Conservation (phyloP, 2,329 filamentous ascomycete species). For the Achaetomium macrosporum region DNA sequence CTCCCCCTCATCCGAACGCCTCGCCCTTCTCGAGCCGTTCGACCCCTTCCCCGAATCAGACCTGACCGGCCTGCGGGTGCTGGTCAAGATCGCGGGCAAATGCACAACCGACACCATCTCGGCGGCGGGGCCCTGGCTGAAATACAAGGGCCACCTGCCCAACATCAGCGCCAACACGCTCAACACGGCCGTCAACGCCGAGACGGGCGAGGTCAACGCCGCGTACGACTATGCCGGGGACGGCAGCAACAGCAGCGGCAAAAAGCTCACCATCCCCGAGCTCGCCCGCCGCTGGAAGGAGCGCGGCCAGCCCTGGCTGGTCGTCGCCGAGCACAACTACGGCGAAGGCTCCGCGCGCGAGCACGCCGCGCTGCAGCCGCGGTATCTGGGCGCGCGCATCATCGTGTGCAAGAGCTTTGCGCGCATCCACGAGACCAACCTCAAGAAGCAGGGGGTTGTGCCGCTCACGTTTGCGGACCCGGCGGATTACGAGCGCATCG, state of each 20-base stretch:
- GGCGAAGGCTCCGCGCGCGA: conserved; percentile 82
- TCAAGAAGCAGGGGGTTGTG: conserved; percentile 95
- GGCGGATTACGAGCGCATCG: conserved; percentile 77
- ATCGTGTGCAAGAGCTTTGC: conserved; percentile 79
- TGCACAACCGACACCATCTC: conserved; percentile 99
- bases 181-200: conserved; percentile 88
- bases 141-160: conserved; percentile 97
- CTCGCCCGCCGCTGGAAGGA: conserved; percentile 79
- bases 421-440: conserved; percentile 87
- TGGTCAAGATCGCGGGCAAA: conserved; percentile 95
- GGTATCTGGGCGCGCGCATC: conserved; percentile 75
- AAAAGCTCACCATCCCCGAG: conserved; percentile 67
- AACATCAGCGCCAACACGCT: conserved; percentile 98
- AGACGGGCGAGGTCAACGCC: conserved; percentile 85
- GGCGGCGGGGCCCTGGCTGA: conserved; percentile 94
- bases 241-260: conserved; percentile 47
- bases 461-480: conserved; percentile 87
- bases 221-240: conserved; percentile 70
- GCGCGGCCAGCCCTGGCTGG: conserved; percentile 73
- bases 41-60: conserved; percentile 72
- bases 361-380: conserved; percentile 79
- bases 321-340: conserved; percentile 98
- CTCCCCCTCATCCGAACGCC: conserved; percentile 78
- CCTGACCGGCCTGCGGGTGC: conserved; percentile 70
- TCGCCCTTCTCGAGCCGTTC: conserved; percentile 89